Evolutionary conservation across 805 yeast genomes (phyloP).

Genomic region (Pichia deserticola): DNA sequence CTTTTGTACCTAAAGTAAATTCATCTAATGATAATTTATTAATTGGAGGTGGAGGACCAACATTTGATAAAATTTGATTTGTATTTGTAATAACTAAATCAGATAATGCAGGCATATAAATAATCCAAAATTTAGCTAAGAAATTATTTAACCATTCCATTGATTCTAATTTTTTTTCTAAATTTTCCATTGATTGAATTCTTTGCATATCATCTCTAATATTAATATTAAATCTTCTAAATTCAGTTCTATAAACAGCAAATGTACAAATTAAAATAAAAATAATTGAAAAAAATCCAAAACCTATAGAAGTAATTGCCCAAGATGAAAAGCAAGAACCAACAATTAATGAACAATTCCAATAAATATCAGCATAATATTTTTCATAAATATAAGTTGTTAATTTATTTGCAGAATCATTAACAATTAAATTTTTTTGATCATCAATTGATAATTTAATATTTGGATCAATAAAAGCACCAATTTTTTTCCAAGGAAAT

Average conservation of each 20-base stretch:
- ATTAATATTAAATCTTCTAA: slow-evolving; percentile 67
- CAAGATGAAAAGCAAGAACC: slow-evolving; percentile 72
- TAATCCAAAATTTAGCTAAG: slow-evolving; percentile 77
- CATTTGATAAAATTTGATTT: slow-evolving; percentile 59
- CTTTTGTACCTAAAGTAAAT: slow-evolving; percentile 73
- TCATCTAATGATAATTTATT: slow-evolving; percentile 67
- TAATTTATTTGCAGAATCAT: slow-evolving; percentile 28
- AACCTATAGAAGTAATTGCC: slow-evolving; percentile 54
- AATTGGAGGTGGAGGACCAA: slow-evolving; percentile 79
- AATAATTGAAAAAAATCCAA: slow-evolving; percentile 55
- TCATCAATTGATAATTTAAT: slow-evolving; percentile 17
- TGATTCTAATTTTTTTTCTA: slow-evolving; percentile 60
- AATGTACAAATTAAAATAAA: slow-evolving; percentile 54
- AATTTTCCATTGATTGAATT: slow-evolving; percentile 50
- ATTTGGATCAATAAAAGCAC: slow-evolving; percentile 25
- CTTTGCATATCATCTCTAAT: slow-evolving; percentile 72
- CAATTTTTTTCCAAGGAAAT: slow-evolving; percentile 31
- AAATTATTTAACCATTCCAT: slow-evolving; percentile 79
- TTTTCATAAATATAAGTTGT: slow-evolving; percentile 60
- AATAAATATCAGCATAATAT: slow-evolving; percentile 65
- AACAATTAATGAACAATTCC: slow-evolving; percentile 54
- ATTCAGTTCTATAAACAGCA: slow-evolving; percentile 65
- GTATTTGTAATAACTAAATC: slow-evolving; percentile 66
- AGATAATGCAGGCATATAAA: slow-evolving; percentile 79
- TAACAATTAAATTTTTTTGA: slow-evolving; percentile 12